Evolutionary conservation across 768 basidiomycete species (phyloP).

Genomic region (Leucosporidium creatinivorum): DNA sequence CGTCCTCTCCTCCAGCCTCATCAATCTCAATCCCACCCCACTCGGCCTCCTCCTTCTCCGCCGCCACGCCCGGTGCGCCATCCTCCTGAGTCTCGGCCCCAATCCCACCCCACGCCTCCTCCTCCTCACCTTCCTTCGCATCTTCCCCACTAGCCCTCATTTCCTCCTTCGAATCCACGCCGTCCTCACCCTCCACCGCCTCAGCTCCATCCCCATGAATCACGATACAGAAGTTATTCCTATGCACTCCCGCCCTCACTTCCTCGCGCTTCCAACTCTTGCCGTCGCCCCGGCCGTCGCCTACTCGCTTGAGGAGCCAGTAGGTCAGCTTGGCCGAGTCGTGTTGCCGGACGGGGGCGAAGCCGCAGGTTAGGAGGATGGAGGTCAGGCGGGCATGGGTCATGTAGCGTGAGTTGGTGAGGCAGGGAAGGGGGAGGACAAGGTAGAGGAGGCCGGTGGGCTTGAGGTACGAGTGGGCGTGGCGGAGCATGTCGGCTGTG

Average conservation of each 20-base stretch:
- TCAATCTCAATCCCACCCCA: neutral
- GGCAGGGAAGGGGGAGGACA: conserved; percentile 37
- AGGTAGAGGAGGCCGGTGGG: conserved; percentile 33
- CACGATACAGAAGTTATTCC: conserved; percentile 35
- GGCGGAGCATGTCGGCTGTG: conserved; percentile 31
- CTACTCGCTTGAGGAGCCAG: conserved; percentile 26
- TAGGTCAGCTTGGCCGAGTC: conserved; percentile 31
- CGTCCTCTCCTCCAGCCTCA: neutral
- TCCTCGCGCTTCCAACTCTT: conserved; percentile 29
- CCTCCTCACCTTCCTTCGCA: neutral
- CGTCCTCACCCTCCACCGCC: neutral
- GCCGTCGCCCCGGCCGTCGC: conserved; percentile 15
- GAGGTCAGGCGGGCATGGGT: conserved; percentile 16
- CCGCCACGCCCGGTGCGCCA: neutral
- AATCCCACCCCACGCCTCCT: neutral
- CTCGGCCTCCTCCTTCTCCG: neutral
- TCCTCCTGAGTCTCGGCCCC: neutral
- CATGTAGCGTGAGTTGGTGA: conserved; percentile 36
- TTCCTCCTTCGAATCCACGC: conserved; percentile 1
- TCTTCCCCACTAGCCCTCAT: neutral
- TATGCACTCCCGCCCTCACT: conserved; percentile 19
- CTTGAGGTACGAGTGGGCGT: conserved; percentile 32
- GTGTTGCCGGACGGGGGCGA: conserved; percentile 24
- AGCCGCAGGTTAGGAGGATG: conserved; percentile 31
- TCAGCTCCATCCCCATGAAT: conserved; percentile 10